Evolutionary conservation across 169 alveolate species (phyloP).

Genomic region (Perkinsus olseni): DNA sequence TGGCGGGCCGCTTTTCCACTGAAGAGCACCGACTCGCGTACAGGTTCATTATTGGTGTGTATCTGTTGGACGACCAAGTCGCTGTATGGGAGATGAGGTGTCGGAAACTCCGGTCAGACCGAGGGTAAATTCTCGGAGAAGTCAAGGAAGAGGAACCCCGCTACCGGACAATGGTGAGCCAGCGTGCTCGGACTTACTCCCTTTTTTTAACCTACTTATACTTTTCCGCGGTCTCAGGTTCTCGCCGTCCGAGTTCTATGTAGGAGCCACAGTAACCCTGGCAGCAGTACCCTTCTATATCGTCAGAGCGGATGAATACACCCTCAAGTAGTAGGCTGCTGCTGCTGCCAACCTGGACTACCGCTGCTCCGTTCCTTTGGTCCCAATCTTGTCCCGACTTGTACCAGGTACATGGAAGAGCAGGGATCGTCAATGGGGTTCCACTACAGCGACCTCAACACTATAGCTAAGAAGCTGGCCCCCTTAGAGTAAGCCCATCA

Average conservation of each 20-base stretch:
- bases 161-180: conserved; percentile 26
- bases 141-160: conserved; percentile 59
- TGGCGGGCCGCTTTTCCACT: too few relatives aligned
- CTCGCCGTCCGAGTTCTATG: background rate
- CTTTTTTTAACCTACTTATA: too few relatives aligned
- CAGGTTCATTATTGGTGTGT: conserved; percentile 56
- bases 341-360: too few relatives aligned
- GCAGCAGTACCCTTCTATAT: background rate
- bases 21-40: too few relatives aligned
- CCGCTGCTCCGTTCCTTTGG: background rate
- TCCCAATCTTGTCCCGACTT: background rate
- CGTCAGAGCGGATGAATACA: conserved; percentile 9
- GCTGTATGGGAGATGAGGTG: conserved; percentile 61
- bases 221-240: too few relatives aligned
- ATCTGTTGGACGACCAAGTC: conserved; percentile 63
- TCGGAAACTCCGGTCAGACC: conserved; percentile 63
- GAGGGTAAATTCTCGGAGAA: conserved; percentile 72
- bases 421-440: background rate
- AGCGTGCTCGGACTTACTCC: background rate
- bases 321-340: background rate
- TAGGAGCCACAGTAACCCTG: background rate
- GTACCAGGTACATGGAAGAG: background rate
- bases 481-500: background rate
- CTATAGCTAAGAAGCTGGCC: background rate
- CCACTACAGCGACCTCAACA: background rate